Base-by-base conservation (phyloP, 345 rosid species). In the Hirschfeldia incana region DNA sequence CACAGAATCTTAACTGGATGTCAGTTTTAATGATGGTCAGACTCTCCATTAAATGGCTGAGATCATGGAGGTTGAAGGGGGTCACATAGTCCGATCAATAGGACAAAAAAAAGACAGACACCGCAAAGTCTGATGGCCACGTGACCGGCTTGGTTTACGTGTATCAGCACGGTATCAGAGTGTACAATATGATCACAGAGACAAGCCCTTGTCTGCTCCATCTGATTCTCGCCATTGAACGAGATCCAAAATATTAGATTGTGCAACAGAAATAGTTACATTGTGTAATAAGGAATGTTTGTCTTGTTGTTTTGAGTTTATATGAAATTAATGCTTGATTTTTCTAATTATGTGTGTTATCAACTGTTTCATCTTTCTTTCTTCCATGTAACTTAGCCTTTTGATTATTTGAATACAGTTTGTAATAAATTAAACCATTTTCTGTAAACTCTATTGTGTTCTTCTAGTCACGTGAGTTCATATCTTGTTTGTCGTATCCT, bases 171-270 rank as follows among this genome's bases (percentile, higher is more conserved):
- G 32, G 32, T 29, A 57, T 57, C 81, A 71, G 1, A 76, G 49
- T 0, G 76, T 55, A 53, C 65, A 77, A 33, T 57, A 70, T n/a
- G 70, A 69, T 1, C 75, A 69, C 4, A 39, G 58, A 2, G 33
- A 12, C 32, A 71, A 78, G 26, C 76, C 61, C 6, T 71, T 71
- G 5, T 72, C 75, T 77, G 80, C 65, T 77, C 70, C 75, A 34
- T 77, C 72, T 17, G 72, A 55, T 65, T 78, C 81, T 78, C 72
- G 67, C 67, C 72, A 78, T 65, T 78, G 1, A 78, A 51, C 65
- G n/a, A 69, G 62, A 8, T 60, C 11, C 44, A 37, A 51, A 36
- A 13, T 6, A 5, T 53, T 21, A 53, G 11, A 9, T 5, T 55
- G 28, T 49, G 62, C n/a, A 11, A 34, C 59, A 39, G 15, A 10